Percentiles rank a stretch among this genome's conserved stretches.
Evolutionary conservation across 768 basidiomycete genomes (phyloP).

Genomic region (Lentinula raphanica): DNA sequence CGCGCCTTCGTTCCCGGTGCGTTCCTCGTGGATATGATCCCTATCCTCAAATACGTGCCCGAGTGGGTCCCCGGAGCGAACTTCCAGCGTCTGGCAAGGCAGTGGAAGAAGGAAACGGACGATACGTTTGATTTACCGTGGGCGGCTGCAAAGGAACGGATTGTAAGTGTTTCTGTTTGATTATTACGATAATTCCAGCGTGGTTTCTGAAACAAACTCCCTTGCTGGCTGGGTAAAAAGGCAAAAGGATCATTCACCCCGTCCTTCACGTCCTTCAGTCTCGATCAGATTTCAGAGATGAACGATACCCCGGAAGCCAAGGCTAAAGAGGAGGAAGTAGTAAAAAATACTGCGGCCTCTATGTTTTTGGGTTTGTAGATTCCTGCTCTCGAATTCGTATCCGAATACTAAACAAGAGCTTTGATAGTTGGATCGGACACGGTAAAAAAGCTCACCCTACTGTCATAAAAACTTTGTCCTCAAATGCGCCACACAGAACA

Average conservation of each 20-base stretch:
- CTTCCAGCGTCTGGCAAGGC: slow-evolving; percentile 24
- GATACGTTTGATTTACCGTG: slow-evolving; percentile 11
- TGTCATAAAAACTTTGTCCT: not conserved
- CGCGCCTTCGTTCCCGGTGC: slow-evolving; percentile 12
- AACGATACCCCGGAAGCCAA: slow-evolving; percentile 12
- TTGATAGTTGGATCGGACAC: slow-evolving; percentile 8
- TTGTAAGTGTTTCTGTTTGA: slow-evolving; percentile 1
- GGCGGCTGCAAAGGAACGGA: slow-evolving; percentile 8
- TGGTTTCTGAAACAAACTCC: not conserved
- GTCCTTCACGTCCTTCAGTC: slow-evolving; percentile 16
- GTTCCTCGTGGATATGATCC: slow-evolving; percentile 17
- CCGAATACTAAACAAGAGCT: not conserved
- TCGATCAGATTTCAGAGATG: slow-evolving; percentile 10
- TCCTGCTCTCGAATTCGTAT: not conserved
- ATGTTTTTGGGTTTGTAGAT: slow-evolving; percentile 18
- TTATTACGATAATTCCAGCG: no score
- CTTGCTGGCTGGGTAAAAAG: no score
- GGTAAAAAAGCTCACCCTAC: not conserved
- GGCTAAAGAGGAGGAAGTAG: slow-evolving; percentile 13
- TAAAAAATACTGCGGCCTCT: slow-evolving; percentile 19
- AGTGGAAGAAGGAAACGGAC: slow-evolving; percentile 12
- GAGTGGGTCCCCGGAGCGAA: slow-evolving; percentile 26
- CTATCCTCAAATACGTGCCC: slow-evolving; percentile 21
- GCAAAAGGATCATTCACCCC: slow-evolving; percentile 14
- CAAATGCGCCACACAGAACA: not conserved